Conservation (phyloP, 2,329 filamentous ascomycete species). For the Penicillium italicum region DNA sequence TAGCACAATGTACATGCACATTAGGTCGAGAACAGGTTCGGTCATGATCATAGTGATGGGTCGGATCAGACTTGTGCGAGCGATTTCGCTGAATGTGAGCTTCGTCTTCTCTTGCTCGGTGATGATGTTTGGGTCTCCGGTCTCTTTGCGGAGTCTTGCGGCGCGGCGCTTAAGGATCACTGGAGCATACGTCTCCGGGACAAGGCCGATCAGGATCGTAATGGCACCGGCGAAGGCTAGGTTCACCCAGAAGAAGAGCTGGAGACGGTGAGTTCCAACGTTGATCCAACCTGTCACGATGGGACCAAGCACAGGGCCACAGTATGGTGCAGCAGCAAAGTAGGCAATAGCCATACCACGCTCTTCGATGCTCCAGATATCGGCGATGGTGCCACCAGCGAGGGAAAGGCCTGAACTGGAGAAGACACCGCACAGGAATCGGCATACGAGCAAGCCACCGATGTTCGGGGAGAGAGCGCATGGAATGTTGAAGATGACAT, state of each 20-base stretch:
- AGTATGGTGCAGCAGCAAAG: constrained; percentile 73
- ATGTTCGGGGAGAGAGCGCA: constrained; percentile 35
- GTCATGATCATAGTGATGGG: constrained; percentile 77
- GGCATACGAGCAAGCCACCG: constrained; percentile 26
- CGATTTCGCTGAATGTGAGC: constrained; percentile 29
- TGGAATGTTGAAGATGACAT: constrained; percentile 36
- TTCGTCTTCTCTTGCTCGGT: constrained; percentile 32
- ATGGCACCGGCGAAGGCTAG: constrained; percentile 31
- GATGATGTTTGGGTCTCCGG: constrained; percentile 32
- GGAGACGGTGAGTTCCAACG: constrained; percentile 30
- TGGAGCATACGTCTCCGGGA: constrained; percentile 38
- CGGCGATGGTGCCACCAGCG: constrained; percentile 39
- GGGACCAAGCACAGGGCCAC: constrained; percentile 70
- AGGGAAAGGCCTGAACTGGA: constrained; percentile 29
- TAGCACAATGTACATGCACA: constrained; percentile 73
- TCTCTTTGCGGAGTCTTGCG: constrained; percentile 31
- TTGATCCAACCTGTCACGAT: constrained; percentile 70
- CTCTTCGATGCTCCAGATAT: constrained; percentile 74
- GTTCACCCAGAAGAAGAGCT: constrained; percentile 35
- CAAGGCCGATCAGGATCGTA: constrained; percentile 20
- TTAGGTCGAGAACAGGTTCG: constrained; percentile 29
- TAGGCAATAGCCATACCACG: constrained; percentile 77
- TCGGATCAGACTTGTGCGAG: constrained; percentile 68
- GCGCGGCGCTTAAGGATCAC: constrained; percentile 35
- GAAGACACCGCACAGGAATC: constrained; percentile 33